phyloP scores from a whole-genome alignment of 495 filamentous ascomycete genomes.

The Talaromyces proteolyticus region DNA sequence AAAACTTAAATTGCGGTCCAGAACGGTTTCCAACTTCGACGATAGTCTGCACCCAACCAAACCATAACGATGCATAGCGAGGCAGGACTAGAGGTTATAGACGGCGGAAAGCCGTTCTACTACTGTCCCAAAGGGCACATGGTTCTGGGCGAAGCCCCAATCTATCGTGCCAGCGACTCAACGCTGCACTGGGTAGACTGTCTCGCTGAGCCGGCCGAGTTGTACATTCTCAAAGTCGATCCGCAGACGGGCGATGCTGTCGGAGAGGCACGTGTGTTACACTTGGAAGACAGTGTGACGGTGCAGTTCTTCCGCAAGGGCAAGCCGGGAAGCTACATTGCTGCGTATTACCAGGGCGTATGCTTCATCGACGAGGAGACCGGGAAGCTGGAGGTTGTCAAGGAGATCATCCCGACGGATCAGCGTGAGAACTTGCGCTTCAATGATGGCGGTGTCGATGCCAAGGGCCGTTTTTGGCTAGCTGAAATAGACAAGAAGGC shows the following conservation, averaged over 20 bases:
- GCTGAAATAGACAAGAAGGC: constrained; percentile 18
- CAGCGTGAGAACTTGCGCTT: constrained; percentile 16
- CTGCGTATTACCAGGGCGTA: constrained; percentile 20
- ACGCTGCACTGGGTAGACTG: constrained; percentile 24
- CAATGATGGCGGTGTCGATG: constrained; percentile 21
- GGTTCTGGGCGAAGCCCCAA: constrained; percentile 21
- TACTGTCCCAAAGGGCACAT: constrained; percentile 14
- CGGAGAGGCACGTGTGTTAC: constrained; percentile 9
- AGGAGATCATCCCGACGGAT: constrained; percentile 18
- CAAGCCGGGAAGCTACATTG: constrained; percentile 19
- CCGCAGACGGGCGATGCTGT: constrained; percentile 10
- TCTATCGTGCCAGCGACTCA: constrained; percentile 17
- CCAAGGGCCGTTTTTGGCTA: constrained; percentile 18
- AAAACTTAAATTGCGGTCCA: too few species aligned
- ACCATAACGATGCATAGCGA: too few species aligned
- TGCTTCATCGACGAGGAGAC: constrained; percentile 18
- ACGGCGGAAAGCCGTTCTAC: constrained; percentile 8
- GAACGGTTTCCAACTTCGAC: not conserved
- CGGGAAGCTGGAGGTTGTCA: constrained; percentile 15
- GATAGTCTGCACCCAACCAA: not conserved
- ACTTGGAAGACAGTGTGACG: constrained; percentile 15
- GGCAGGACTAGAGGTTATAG: not conserved
- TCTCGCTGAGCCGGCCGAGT: constrained; percentile 13
- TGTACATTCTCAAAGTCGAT: constrained; percentile 19
- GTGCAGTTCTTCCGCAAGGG: constrained; percentile 17